These are phyloP conservation scores for Eustoma russellianum DNA, from an alignment of 257 asterid species.

Conservation along the genomic window DNA sequence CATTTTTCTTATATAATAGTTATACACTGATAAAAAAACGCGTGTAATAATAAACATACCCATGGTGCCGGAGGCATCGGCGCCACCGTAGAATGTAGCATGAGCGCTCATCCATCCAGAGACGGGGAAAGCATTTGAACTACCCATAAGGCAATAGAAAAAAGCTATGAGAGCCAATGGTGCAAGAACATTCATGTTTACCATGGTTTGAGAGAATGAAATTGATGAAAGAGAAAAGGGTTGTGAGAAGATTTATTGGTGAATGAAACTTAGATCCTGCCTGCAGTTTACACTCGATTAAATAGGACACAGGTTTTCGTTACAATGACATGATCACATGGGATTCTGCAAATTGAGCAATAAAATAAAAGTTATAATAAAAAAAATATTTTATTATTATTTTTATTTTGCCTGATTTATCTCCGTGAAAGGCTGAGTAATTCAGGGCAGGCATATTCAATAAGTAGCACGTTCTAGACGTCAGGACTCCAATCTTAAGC, in stretches of 20 bases:
- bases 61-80: conserved; percentile 42
- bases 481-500: background rate
- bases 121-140: conserved; percentile 23
- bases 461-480: conserved; percentile 20
- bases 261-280: conserved; percentile 5
- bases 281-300: background rate
- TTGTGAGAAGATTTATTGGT: too few species aligned
- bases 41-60: conserved; percentile 12
- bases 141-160: conserved; percentile 6
- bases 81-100: conserved; percentile 37
- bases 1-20: too few species aligned
- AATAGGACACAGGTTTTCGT: conserved; percentile 6
- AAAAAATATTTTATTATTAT: background rate
- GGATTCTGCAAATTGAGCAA: conserved; percentile 14
- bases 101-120: conserved; percentile 32
- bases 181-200: conserved; percentile 6
- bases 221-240: background rate
- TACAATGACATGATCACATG: conserved; percentile 27
- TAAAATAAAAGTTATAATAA: background rate
- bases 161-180: conserved; percentile 10
- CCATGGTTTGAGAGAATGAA: conserved; percentile 1
- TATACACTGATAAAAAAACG: background rate
- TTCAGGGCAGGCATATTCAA: conserved; percentile 13
- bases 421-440: conserved; percentile 5
- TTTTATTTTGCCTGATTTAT: background rate